A percentile compares a stretch with the other conserved stretches of the same genome.
These are phyloP conservation scores for Diaporthe capsici DNA, from an alignment of 2,329 filamentous ascomycete genomes.

Conservation along the genomic window DNA sequence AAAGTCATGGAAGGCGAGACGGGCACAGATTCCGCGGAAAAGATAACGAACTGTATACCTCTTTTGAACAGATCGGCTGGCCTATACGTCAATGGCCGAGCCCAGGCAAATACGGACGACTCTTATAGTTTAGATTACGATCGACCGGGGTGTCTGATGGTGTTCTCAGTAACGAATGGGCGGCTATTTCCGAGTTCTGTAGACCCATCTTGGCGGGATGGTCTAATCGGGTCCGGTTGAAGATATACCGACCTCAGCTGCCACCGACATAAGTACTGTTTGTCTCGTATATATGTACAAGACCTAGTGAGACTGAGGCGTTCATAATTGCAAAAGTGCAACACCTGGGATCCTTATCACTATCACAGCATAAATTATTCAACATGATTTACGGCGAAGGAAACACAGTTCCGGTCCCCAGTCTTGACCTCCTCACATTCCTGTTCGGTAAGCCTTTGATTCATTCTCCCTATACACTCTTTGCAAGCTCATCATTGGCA, in stretches of 20 bases:
- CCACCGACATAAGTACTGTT: background rate
- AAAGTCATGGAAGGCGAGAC: background rate
- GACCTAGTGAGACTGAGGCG: fast-evolving
- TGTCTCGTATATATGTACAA: background rate
- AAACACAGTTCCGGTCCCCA: background rate
- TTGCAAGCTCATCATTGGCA: fast-evolving
- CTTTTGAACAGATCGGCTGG: background rate
- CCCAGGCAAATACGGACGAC: background rate
- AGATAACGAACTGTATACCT: constrained; percentile 3
- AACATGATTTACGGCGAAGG: constrained; percentile 10
- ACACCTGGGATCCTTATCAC: background rate
- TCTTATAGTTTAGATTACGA: background rate
- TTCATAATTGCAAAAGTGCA: fast-evolving
- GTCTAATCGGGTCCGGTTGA: background rate
- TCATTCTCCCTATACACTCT: background rate
- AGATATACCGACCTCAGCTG: background rate
- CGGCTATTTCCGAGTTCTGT: background rate
- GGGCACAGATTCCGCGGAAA: background rate
- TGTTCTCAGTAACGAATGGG: background rate
- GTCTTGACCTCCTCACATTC: background rate
- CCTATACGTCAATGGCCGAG: background rate
- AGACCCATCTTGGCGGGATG: background rate
- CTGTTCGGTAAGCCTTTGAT: background rate
- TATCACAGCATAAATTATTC: background rate
- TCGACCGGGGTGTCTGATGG: background rate